A percentile compares a stretch with the other conserved stretches of the same genome.
Conservation (phyloP, 192 early-diverging fungal species). For the Diversispora epigaea region DNA sequence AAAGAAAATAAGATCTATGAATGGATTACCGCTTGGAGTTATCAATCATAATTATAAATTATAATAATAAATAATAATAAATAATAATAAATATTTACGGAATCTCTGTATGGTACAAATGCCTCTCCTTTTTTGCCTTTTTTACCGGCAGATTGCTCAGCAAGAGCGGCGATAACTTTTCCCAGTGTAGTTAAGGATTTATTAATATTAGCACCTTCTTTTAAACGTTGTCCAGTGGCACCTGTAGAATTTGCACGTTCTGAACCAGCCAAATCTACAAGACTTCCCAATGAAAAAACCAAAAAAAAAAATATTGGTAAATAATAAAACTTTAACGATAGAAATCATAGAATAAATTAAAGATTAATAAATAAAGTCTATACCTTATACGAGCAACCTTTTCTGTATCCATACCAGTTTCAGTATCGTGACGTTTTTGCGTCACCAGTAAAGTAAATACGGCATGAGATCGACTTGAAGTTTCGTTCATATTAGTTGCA, state of each 20-base stretch:
- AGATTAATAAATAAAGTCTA: not conserved
- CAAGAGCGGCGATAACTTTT: conserved; percentile 90
- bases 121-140: conserved; percentile 49
- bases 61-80: not conserved
- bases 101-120: conserved; percentile 91
- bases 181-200: conserved; percentile 87
- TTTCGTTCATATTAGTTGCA: conserved; percentile 93
- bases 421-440: conserved; percentile 54
- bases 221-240: conserved; percentile 78
- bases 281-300: conserved; percentile 36
- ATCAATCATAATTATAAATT: not conserved
- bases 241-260: conserved; percentile 87
- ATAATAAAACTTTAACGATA: not conserved
- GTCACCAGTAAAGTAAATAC: conserved; percentile 78
- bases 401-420: conserved; percentile 62
- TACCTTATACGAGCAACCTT: conserved; percentile 75
- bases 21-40: not conserved
- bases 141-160: conserved; percentile 59
- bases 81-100: conserved; percentile 49
- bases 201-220: conserved; percentile 95
- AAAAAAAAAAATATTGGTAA: not conserved
- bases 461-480: conserved; percentile 84
- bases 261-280: conserved; percentile 93
- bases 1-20: not conserved
- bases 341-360: not conserved